Percentiles rank a stretch among this genome's conserved stretches.
Conservation (phyloP, 352 stramenopile species). For the Globisporangium sylvaticum region DNA sequence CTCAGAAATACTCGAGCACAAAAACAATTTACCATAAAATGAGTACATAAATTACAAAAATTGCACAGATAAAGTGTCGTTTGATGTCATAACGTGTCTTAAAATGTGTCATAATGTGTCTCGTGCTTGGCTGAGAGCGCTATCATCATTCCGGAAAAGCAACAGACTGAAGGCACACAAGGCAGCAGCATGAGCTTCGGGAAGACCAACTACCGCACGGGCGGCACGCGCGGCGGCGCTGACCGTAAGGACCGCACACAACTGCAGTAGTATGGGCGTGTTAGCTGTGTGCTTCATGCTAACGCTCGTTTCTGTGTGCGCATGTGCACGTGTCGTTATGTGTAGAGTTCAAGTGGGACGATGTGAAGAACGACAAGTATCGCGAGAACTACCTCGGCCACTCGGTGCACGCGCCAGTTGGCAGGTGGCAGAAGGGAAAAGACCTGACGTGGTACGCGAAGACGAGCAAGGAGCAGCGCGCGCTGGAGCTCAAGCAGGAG, state of each 20-base stretch:
- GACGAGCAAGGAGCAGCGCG: slow-evolving; percentile 47
- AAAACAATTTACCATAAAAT: neutral
- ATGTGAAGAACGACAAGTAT: slow-evolving; percentile 93
- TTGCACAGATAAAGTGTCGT: neutral
- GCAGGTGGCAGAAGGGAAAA: slow-evolving; percentile 88
- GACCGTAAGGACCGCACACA: slow-evolving; percentile 55
- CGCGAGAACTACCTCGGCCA: slow-evolving; percentile 90
- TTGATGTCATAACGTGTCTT: neutral
- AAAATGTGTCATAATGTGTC: neutral
- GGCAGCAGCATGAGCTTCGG: slow-evolving; percentile 70
- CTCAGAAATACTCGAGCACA: neutral
- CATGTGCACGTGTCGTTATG: slow-evolving; percentile 2
- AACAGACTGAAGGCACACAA: neutral
- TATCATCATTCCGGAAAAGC: neutral
- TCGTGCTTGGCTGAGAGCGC: no score
- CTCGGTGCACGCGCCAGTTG: slow-evolving; percentile 83
- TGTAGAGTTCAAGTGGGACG: slow-evolving; percentile 91
- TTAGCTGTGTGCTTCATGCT: neutral
- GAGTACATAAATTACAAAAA: neutral
- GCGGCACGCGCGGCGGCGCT: slow-evolving; percentile 81
- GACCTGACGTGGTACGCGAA: slow-evolving; percentile 91
- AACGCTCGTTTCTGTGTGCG: neutral
- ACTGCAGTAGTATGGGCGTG: neutral
- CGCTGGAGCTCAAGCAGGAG: slow-evolving; percentile 54
- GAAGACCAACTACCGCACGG: slow-evolving; percentile 81